These are phyloP conservation scores for Cetraspora pellucida DNA, from an alignment of 192 early-diverging fungal genomes.

Conservation along the genomic window DNA sequence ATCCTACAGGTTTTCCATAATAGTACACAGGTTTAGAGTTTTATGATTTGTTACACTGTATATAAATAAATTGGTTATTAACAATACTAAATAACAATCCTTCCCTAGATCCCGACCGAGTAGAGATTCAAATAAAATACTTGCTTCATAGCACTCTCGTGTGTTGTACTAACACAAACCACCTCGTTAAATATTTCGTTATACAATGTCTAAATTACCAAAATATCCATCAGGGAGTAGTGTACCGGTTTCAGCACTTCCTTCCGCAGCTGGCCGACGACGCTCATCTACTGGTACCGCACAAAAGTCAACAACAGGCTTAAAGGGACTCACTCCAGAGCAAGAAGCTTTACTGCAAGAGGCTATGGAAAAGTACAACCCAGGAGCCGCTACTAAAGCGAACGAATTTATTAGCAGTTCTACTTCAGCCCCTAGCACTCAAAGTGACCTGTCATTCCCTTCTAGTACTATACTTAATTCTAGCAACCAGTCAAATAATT, in stretches of 20 bases:
- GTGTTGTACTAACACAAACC: no score
- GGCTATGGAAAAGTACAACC: constrained; percentile 46
- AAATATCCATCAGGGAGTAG: constrained; percentile 41
- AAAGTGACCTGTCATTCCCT: constrained; percentile 27
- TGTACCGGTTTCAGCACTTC: constrained; percentile 36
- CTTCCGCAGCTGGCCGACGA: constrained; percentile 31
- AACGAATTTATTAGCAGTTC: constrained; percentile 18
- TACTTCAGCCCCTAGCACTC: constrained; percentile 6
- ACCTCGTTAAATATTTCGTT: no score
- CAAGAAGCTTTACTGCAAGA: constrained; percentile 46
- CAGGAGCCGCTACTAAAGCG: constrained; percentile 2
- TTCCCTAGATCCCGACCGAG: no score
- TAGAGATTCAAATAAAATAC: no score
- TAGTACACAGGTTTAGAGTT: no score
- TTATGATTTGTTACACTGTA: no score
- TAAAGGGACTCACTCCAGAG: constrained; percentile 48
- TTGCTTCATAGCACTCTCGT: no score
- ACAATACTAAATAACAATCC: no score
- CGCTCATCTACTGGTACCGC: constrained; percentile 32
- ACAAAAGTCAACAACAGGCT: constrained; percentile 4
- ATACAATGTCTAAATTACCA: constrained; percentile 44
- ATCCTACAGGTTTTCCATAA: no score
- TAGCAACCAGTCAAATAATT: constrained; percentile 18
- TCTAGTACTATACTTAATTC: constrained; percentile 29
- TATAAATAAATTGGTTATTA: no score